A percentile compares a stretch with the other conserved stretches of the same genome.
Evolutionary conservation across 768 basidiomycete species (phyloP).

Genomic region (Tephrocybe sp.): DNA sequence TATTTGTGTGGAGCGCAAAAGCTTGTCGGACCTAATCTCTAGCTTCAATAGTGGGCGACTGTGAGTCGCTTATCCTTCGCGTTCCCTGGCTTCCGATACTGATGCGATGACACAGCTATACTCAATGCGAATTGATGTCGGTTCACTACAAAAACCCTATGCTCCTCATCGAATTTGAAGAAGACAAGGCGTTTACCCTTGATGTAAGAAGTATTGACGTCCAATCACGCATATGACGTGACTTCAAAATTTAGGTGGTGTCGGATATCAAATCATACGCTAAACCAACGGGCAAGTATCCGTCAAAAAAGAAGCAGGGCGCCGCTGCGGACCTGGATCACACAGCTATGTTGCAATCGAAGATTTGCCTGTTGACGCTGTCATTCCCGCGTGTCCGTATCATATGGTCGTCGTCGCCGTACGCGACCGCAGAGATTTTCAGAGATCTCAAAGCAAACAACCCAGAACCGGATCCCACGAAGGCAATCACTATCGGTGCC

Average conservation of each 20-base stretch:
- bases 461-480: constrained; percentile 75
- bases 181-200: constrained; percentile 92
- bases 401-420: constrained; percentile 97
- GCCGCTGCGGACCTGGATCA: constrained; percentile 28
- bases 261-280: constrained; percentile 68
- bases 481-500: constrained; percentile 79
- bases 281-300: constrained; percentile 60
- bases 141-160: constrained; percentile 94
- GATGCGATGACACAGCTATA: constrained; percentile 58
- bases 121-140: constrained; percentile 97
- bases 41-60: constrained; percentile 93
- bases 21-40: constrained; percentile 86
- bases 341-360: constrained; percentile 74
- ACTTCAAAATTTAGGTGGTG: constrained; percentile 42
- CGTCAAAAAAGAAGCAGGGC: constrained; percentile 46
- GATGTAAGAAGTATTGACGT: constrained; percentile 49
- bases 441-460: constrained; percentile 83
- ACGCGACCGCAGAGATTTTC: constrained; percentile 90
- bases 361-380: constrained; percentile 86
- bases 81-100: background rate
- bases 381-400: constrained; percentile 91
- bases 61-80: constrained; percentile 49
- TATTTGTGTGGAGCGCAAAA: constrained; percentile 96
- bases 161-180: constrained; percentile 95
- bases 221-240: background rate